Conservation (phyloP, 106 monocot genomes). For the Phalaenopsis equestris region DNA sequence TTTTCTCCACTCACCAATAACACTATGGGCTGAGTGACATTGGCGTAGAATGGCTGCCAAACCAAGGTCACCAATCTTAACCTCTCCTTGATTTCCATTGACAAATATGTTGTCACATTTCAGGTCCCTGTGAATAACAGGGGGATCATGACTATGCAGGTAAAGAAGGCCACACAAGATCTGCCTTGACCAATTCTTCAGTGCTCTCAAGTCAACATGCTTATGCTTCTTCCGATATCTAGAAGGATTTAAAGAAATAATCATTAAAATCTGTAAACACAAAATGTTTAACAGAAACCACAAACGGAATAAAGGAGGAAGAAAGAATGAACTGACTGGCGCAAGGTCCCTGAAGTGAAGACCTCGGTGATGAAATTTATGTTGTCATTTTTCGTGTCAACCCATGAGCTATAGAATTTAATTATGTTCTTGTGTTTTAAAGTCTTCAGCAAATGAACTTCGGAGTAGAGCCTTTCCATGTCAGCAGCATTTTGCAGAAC, state of each 20-base stretch:
- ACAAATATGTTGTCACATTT: slow-evolving; percentile 78
- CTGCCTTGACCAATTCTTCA: slow-evolving; percentile 70
- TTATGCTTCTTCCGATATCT: slow-evolving; percentile 57
- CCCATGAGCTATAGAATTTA: slow-evolving; percentile 60
- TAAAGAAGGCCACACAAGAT: slow-evolving; percentile 57
- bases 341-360: slow-evolving; percentile 70
- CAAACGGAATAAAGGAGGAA: background rate
- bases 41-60: slow-evolving; percentile 57
- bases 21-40: slow-evolving; percentile 39
- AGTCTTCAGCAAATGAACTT: slow-evolving; percentile 63
- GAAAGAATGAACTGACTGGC: slow-evolving; percentile 31
- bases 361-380: slow-evolving; percentile 74
- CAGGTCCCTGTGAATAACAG: slow-evolving; percentile 62
- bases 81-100: slow-evolving; percentile 71
- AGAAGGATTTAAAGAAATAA: background rate
- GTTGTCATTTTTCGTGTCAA: slow-evolving; percentile 30
- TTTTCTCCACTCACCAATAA: slow-evolving; percentile 29
- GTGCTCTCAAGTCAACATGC: slow-evolving; percentile 46
- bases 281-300: background rate
- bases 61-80: slow-evolving; percentile 79
- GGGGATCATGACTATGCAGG: slow-evolving; percentile 63
- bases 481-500: slow-evolving; percentile 31
- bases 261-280: slow-evolving; percentile 2
- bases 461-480: slow-evolving; percentile 49
- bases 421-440: slow-evolving; percentile 73